phyloP scores from a whole-genome alignment of 2,329 filamentous ascomycete genomes.

The Hymenoscyphus scutula region DNA sequence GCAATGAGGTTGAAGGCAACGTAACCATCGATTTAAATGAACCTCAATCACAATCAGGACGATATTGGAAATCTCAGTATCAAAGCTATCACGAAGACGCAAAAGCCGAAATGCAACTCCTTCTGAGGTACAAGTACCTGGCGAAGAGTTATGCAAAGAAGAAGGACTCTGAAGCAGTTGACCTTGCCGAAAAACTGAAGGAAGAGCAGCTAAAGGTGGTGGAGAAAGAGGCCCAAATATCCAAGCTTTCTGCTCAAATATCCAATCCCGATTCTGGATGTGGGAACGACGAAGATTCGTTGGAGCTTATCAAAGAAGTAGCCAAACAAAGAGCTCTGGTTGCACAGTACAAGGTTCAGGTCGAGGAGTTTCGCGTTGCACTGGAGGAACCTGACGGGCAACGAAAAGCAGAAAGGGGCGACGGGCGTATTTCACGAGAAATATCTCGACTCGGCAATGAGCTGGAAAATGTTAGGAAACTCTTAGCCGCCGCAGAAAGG shows the following conservation, averaged over 20 bases:
- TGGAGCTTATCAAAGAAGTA: slow-evolving; percentile 52
- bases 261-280: slow-evolving; percentile 39
- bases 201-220: slow-evolving; percentile 66
- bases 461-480: slow-evolving; percentile 49
- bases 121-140: slow-evolving; percentile 76
- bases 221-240: slow-evolving; percentile 61
- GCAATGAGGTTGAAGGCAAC: slow-evolving; percentile 51
- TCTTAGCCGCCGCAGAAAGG: slow-evolving; percentile 47
- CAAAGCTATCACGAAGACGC: slow-evolving; percentile 71
- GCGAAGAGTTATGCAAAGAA: slow-evolving; percentile 76
- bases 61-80: slow-evolving; percentile 78
- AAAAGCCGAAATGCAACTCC: slow-evolving; percentile 70
- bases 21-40: slow-evolving; percentile 69
- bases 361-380: slow-evolving; percentile 57
- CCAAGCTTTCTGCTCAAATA: slow-evolving; percentile 59
- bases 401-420: slow-evolving; percentile 43
- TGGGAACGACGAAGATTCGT: slow-evolving; percentile 43
- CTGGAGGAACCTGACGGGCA: slow-evolving; percentile 47
- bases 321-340: slow-evolving; percentile 57
- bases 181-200: slow-evolving; percentile 62
- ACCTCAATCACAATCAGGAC: slow-evolving; percentile 71
- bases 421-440: slow-evolving; percentile 49
- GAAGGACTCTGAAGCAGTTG: slow-evolving; percentile 70
- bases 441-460: slow-evolving; percentile 52
- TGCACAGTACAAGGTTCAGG: slow-evolving; percentile 56